Evolutionary conservation across 2,329 filamentous ascomycete species (phyloP), one percentile per base, ranked within the genome.

Genomic region (Calonectria hongkongensis): DNA sequence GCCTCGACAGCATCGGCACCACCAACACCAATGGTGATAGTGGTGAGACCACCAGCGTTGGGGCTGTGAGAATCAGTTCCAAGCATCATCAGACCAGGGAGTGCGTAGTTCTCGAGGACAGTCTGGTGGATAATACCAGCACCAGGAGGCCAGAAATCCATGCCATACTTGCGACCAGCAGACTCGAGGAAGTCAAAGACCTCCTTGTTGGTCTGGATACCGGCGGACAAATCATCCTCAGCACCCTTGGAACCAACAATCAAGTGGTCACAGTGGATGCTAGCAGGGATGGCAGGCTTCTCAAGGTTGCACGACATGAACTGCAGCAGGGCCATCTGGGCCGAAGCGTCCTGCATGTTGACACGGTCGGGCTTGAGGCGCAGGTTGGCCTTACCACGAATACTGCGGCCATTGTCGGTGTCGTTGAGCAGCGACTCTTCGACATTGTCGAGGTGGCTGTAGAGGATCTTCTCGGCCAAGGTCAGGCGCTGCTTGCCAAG

Each of bases 251-350:
- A 93, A 70, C 96, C 97, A 36, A 98, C 96, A 86, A 99, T 98
- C 92, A 99, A 93, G 85, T 99, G 97, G 87, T 99, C 97, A 86
- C 97, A 99, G 87, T 99, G 97, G 79, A 98, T 98, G 84, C 96
- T 98, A 62, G 97, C 96, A 13, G 97, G 97, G 63, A 99, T 96
- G 12, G 96, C 96, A 2, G 97, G 98, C 72, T 92, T 92, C 33
- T 94, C 94, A 67, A 99, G 89, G 68, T 95, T 94, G 85, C 97
- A 99, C 33, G 94, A 95, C 96, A 99, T 99, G 89, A 99, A 99
- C 86, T 99, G 97, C 79, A 99, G 88, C 76, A 99, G 88, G 2
- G 97, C 97, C 97, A 99, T 99, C 87, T 99, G 97, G 7, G 97
- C 97, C 36, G 95, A 98, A 16, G 97, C 97, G 88, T 99, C 97